These are phyloP conservation scores for Beta lomatogona DNA, from an alignment of 179 eudicot species.

Conservation along the genomic window DNA sequence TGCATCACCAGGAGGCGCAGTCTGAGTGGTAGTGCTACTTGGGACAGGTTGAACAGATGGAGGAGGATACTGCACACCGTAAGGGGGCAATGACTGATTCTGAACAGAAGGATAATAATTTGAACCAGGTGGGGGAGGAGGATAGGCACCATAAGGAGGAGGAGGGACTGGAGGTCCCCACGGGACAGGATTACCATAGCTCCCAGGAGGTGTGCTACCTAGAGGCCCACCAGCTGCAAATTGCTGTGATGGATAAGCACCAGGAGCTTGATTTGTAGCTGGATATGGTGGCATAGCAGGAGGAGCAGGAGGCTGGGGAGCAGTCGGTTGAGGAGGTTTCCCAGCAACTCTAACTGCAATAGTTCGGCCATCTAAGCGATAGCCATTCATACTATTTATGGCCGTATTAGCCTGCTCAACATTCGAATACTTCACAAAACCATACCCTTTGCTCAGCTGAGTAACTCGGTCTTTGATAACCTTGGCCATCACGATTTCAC, in stretches of 20 bases:
- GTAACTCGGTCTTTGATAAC: conserved; percentile 67
- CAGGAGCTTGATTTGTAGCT: conserved; percentile 44
- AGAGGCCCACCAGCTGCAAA: conserved; percentile 58
- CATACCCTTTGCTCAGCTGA: conserved; percentile 83
- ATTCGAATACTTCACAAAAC: conserved; percentile 75
- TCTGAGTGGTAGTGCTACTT: conserved; percentile 43
- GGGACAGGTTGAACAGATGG: conserved; percentile 40
- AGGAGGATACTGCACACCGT: conserved; percentile 68
- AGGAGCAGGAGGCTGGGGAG: conserved; percentile 69
- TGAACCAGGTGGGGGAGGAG: conserved; percentile 77
- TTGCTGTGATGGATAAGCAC: conserved; percentile 75
- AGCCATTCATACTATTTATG: conserved; percentile 64
- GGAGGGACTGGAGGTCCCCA: conserved; percentile 78
- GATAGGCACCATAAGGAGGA: conserved; percentile 60
- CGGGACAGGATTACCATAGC: conserved; percentile 63
- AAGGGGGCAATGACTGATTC: conserved; percentile 54
- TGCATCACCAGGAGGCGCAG: conserved; percentile 46
- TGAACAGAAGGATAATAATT: conserved; percentile 55
- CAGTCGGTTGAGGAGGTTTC: conserved; percentile 65
- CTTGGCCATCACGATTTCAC: conserved; percentile 69
- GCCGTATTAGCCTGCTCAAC: conserved; percentile 64
- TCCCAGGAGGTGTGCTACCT: conserved; percentile 47
- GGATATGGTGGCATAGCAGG: conserved; percentile 53
- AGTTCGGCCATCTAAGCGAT: conserved; percentile 59
- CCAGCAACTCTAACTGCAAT: conserved; percentile 89